A percentile compares a stretch with the other conserved stretches of the same genome.
Evolutionary conservation across 139 green algal genomes (phyloP).

Genomic region (Micromonas commoda): DNA sequence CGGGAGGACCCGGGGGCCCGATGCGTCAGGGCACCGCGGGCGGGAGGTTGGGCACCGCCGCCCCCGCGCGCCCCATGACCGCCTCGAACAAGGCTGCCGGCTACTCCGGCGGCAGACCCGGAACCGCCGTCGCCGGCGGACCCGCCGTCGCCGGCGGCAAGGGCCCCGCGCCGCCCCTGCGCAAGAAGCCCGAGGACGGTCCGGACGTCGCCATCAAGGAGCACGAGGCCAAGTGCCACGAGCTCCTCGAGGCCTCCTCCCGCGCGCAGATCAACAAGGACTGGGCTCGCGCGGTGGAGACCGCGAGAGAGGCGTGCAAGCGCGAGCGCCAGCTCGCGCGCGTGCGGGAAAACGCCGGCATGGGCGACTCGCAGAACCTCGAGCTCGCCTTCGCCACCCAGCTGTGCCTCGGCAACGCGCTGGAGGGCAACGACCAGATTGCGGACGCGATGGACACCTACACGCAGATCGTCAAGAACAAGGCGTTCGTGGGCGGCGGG

Average conservation of each 20-base stretch:
- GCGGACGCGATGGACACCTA: constrained; percentile 67
- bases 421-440: constrained; percentile 55
- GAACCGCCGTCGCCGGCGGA: constrained; percentile 36
- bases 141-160: not conserved
- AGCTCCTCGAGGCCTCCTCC: constrained; percentile 64
- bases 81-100: constrained; percentile 58
- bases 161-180: constrained; percentile 31
- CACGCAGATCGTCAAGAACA: constrained; percentile 60
- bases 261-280: not conserved
- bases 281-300: too few species aligned
- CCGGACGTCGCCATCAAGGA: constrained; percentile 52
- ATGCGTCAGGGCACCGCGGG: too few species aligned
- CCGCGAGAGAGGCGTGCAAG: too few species aligned
- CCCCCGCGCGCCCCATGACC: constrained; percentile 63
- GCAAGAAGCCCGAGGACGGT: constrained; percentile 42
- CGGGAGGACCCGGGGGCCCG: too few species aligned
- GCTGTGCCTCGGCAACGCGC: constrained; percentile 47
- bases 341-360: too few species aligned
- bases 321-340: too few species aligned
- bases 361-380: too few species aligned
- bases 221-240: constrained; percentile 68
- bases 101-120: constrained; percentile 49
- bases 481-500: constrained; percentile 38
- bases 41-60: not conserved
- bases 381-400: constrained; percentile 49